phyloP scores from a whole-genome alignment of 768 basidiomycete species.

The Pilatotrama ljubarskyi region DNA sequence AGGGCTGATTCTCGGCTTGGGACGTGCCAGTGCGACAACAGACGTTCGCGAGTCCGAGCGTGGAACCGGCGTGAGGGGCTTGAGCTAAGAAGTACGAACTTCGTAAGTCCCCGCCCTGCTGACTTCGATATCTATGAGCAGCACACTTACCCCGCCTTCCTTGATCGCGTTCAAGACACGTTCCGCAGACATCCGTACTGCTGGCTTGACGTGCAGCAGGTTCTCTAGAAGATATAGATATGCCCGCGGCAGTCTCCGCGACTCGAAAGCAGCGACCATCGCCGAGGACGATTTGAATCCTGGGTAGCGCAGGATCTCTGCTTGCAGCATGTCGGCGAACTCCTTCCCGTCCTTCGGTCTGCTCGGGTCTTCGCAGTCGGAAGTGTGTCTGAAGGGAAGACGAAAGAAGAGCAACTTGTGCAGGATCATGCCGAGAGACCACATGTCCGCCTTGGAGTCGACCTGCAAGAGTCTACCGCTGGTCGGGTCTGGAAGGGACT shows the following conservation, averaged over 20 bases:
- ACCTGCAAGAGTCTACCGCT: slow-evolving; percentile 69
- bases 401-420: slow-evolving; percentile 92
- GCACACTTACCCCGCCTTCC: slow-evolving; percentile 64
- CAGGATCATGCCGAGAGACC: slow-evolving; percentile 95
- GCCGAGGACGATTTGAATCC: slow-evolving; percentile 64
- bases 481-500: slow-evolving; percentile 70
- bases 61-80: not conserved
- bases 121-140: too few species aligned
- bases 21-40: slow-evolving; percentile 2
- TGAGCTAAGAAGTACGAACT: not conserved
- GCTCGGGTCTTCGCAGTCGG: slow-evolving; percentile 47
- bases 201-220: slow-evolving; percentile 62
- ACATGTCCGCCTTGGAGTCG: slow-evolving; percentile 92
- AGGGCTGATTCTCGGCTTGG: slow-evolving; percentile 3
- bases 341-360: slow-evolving; percentile 51
- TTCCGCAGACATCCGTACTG: slow-evolving; percentile 68
- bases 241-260: slow-evolving; percentile 69
- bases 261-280: slow-evolving; percentile 58
- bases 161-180: slow-evolving; percentile 67
- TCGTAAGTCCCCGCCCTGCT: not conserved
- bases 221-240: slow-evolving; percentile 73
- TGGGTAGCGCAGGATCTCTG: slow-evolving; percentile 70
- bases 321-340: slow-evolving; percentile 68
- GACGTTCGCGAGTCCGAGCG: slow-evolving; percentile 3
- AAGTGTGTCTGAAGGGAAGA: slow-evolving; percentile 78